phyloP scores from a whole-genome alignment of 2,329 filamentous ascomycete species.

The Aspergillus sp. region DNA sequence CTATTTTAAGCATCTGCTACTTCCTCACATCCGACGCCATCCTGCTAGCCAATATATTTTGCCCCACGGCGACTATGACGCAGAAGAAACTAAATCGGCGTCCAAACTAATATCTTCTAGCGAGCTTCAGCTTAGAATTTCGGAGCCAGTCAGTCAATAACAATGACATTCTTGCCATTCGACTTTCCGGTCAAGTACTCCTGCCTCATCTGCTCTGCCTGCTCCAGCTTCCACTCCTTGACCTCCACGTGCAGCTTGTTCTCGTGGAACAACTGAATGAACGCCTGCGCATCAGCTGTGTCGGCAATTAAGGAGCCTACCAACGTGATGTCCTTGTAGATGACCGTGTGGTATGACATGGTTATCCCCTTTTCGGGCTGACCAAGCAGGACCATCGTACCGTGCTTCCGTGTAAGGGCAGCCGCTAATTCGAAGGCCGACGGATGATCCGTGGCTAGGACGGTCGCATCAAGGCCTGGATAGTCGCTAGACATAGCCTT shows the following conservation, averaged over 20 bases:
- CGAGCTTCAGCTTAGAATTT: not conserved
- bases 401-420: slow-evolving; percentile 59
- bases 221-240: slow-evolving; percentile 18
- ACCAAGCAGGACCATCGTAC: slow-evolving; percentile 60
- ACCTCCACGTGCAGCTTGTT: slow-evolving; percentile 13
- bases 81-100: not conserved
- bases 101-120: not conserved
- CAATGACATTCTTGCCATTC: not conserved
- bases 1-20: not conserved
- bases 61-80: not conserved
- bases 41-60: not conserved
- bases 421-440: not conserved
- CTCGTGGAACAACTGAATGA: slow-evolving; percentile 40
- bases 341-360: slow-evolving; percentile 40
- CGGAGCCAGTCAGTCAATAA: not conserved
- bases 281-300: slow-evolving; percentile 31
- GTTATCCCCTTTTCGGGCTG: slow-evolving; percentile 42
- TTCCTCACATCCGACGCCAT: not conserved
- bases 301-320: not conserved
- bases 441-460: not conserved
- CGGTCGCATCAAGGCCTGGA: not conserved
- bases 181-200: slow-evolving; percentile 13
- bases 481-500: not conserved
- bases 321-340: slow-evolving; percentile 23
- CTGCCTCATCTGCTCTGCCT: slow-evolving; percentile 18